Conservation (phyloP, 345 rosid genomes). For the Sisymbrium irio region DNA sequence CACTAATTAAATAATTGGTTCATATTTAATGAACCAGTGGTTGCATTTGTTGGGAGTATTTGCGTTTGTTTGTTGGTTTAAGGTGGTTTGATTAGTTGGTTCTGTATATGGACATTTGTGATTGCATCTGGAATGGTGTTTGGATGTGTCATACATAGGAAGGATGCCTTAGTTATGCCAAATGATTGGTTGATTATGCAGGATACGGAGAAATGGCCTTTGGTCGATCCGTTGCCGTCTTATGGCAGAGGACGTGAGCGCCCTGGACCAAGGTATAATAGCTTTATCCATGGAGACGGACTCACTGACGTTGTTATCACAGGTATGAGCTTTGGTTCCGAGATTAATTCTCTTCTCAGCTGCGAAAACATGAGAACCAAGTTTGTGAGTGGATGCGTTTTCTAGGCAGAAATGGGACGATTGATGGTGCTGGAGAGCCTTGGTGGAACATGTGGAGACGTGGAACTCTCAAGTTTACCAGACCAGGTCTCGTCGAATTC, state of each 20-base stretch:
- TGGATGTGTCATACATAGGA: not conserved
- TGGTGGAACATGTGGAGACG: conserved; percentile 98
- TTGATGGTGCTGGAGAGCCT: conserved; percentile 85
- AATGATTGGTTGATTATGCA: conserved; percentile 34
- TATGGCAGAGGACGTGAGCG: conserved; percentile 96
- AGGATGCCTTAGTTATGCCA: not conserved
- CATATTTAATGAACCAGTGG: too few relatives aligned
- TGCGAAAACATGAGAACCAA: not conserved
- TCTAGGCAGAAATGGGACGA: conserved; percentile 84
- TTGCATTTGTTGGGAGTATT: too few relatives aligned
- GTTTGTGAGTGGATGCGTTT: not conserved
- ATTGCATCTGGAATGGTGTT: not conserved
- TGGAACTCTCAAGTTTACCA: conserved; percentile 67
- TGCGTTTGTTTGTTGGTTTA: too few relatives aligned
- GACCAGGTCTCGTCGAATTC: conserved; percentile 77
- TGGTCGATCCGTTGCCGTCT: conserved; percentile 78
- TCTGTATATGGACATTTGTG: too few relatives aligned
- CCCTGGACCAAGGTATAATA: conserved; percentile 76
- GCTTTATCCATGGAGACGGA: conserved; percentile 92
- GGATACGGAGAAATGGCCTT: conserved; percentile 77
- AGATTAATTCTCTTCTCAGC: too few relatives aligned
- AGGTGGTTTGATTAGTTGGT: too few relatives aligned
- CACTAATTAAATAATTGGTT: not conserved
- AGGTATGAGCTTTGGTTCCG: conserved; percentile 35
- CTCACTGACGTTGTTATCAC: conserved; percentile 74